These are phyloP conservation scores for Martiniozyma asiatica DNA, from an alignment of 1,139 yeast species.

Conservation along the genomic window DNA sequence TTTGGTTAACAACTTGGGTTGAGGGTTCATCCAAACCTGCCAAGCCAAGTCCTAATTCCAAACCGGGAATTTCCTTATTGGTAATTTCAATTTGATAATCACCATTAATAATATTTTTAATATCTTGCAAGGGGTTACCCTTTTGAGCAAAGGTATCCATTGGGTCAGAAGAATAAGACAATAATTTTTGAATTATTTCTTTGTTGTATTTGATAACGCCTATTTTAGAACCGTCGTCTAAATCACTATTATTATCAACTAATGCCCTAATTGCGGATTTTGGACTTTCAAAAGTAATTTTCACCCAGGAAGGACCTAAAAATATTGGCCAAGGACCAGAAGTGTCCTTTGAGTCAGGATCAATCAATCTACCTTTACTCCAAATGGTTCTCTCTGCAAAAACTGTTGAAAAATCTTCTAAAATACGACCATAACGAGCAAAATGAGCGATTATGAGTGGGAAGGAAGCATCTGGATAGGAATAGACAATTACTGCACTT, in stretches of 20 bases:
- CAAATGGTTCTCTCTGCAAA: background rate
- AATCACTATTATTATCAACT: constrained; percentile 22
- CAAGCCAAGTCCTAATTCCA: constrained; percentile 41
- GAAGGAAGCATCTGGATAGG: constrained; percentile 72
- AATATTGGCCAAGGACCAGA: constrained; percentile 42
- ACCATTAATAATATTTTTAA: constrained; percentile 21
- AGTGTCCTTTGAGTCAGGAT: background rate
- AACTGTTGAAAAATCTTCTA: constrained; percentile 46
- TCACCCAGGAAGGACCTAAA: constrained; percentile 83
- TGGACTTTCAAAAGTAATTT: constrained; percentile 68
- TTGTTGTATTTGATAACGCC: constrained; percentile 69
- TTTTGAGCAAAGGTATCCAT: background rate
- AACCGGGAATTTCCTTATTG: too few species aligned
- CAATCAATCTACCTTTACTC: too few species aligned
- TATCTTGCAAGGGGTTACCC: background rate
- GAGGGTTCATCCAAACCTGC: constrained; percentile 9
- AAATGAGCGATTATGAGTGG: constrained; percentile 62
- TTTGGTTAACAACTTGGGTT: background rate
- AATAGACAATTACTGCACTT: constrained; percentile 72
- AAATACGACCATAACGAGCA: constrained; percentile 65
- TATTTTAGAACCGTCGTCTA: constrained; percentile 28
- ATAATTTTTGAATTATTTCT: constrained; percentile 18
- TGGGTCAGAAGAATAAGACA: background rate
- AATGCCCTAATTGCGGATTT: constrained; percentile 73
- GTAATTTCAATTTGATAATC: too few species aligned